phyloP scores from a whole-genome alignment of 495 filamentous ascomycete genomes.

The Podospora pseudoanserina region DNA sequence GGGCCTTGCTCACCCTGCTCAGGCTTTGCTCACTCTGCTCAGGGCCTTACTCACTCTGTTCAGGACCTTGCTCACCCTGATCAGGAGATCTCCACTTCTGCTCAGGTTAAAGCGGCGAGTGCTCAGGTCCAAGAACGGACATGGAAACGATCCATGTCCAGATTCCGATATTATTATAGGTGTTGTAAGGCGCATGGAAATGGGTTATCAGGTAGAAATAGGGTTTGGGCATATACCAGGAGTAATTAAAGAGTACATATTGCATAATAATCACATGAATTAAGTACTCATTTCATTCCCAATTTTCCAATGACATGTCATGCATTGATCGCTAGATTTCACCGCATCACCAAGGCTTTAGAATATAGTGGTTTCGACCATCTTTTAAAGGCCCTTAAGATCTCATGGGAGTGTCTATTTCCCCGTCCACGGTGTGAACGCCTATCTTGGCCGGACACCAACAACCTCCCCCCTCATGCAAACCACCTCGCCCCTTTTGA shows the following conservation, averaged over 20 bases:
- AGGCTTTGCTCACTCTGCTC: not conserved
- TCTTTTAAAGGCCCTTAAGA: too few relatives aligned
- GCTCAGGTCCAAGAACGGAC: not conserved
- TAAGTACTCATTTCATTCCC: too few relatives aligned
- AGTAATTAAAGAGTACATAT: too few relatives aligned
- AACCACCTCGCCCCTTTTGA: constrained; percentile 4
- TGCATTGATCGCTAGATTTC: too few relatives aligned
- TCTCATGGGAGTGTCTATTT: too few relatives aligned
- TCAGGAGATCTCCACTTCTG: constrained; percentile 3
- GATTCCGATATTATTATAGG: constrained; percentile 2
- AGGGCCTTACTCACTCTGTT: not conserved
- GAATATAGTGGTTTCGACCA: too few relatives aligned
- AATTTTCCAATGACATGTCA: too few relatives aligned
- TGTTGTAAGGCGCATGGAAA: not conserved
- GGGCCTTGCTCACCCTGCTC: not conserved
- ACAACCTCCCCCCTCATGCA: constrained; percentile 11
- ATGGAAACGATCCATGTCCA: not conserved
- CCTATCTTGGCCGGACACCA: not conserved
- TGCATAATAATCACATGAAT: too few relatives aligned
- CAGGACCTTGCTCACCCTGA: not conserved
- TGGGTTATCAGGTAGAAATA: too few relatives aligned
- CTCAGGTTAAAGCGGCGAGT: constrained; percentile 2
- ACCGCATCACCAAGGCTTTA: too few relatives aligned
- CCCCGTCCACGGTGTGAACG: not conserved
- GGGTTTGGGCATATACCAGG: too few relatives aligned